Percentiles rank a stretch among this genome's conserved stretches.
These are phyloP conservation scores for Obba rivulosa DNA, from an alignment of 768 basidiomycete species.

Conservation along the genomic window DNA sequence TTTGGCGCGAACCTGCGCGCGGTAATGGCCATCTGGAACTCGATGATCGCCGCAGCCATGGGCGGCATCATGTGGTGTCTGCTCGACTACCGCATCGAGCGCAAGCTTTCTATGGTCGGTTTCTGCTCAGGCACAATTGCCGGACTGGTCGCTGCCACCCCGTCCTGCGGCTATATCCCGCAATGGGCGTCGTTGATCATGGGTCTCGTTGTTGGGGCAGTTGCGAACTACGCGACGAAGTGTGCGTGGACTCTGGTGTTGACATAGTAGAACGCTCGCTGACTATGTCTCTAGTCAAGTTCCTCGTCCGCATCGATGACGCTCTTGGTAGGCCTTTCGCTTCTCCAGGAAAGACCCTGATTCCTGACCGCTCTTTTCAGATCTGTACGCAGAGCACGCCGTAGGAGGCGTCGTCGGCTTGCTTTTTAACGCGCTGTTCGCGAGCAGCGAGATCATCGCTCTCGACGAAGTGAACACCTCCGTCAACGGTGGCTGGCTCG, in stretches of 20 bases:
- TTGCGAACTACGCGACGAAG: slow-evolving; percentile 84
- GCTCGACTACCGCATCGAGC: slow-evolving; percentile 73
- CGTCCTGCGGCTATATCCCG: slow-evolving; percentile 76
- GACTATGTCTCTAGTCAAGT: slow-evolving; percentile 47
- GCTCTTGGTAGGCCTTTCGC: slow-evolving; percentile 46
- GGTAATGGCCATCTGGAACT: slow-evolving; percentile 79
- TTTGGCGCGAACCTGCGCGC: slow-evolving; percentile 87
- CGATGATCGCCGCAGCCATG: slow-evolving; percentile 79
- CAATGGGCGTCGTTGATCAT: slow-evolving; percentile 74
- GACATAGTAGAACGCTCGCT: slow-evolving; percentile 5
- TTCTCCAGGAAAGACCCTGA: too few relatives aligned
- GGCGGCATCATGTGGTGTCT: slow-evolving; percentile 82
- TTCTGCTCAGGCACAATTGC: slow-evolving; percentile 91
- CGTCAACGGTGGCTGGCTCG: slow-evolving; percentile 81
- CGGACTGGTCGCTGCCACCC: slow-evolving; percentile 85
- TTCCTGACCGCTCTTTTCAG: not conserved
- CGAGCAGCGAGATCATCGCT: slow-evolving; percentile 68
- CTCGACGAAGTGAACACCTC: slow-evolving; percentile 64
- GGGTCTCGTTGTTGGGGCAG: slow-evolving; percentile 65
- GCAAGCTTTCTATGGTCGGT: slow-evolving; percentile 85
- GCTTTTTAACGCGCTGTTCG: slow-evolving; percentile 81
- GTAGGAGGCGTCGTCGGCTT: slow-evolving; percentile 79
- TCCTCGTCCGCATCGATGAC: slow-evolving; percentile 71
- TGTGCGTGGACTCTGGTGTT: slow-evolving; percentile 35
- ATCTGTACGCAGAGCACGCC: slow-evolving; percentile 90